Base-by-base conservation (phyloP, 2,329 filamentous ascomycete genomes). In the Cercospora sp. region DNA sequence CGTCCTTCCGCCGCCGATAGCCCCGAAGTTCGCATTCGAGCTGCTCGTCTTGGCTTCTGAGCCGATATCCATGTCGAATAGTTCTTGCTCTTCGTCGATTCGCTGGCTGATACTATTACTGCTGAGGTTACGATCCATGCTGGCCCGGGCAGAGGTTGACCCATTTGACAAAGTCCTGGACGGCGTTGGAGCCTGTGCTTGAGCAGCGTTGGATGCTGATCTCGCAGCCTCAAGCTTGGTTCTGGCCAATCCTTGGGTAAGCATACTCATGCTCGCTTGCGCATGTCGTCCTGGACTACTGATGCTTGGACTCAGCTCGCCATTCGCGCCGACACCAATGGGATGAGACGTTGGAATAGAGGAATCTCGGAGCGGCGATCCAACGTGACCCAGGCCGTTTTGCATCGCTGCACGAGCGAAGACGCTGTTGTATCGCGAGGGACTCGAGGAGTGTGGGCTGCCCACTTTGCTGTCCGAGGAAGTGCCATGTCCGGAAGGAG, bases 311-410 rank as follows among this genome's bases (percentile, higher is more conserved):
- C 55, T 83, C 36, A 75, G 63, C 20, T 76, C 74, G 57, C 75
- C 72, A 53, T 72, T 72, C 10, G 67, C 53, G 12, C 70, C 36
- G 45, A 63, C 57, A 63, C 63, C 63, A 26, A 63, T n/a, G 23
- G 71, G 66, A 59, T 68, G 68, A 67, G 70, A 70, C 28, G 70
- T 70, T n/a, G 73, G 69, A 51, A 70, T 66, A 10, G 73, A 63
- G 81, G 81, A 57, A 75, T 89, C 88, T 61, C 88, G 87, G 0
- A 90, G 83, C 9, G 89, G 89, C 3, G 89, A 90, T 42, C 89
- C 89, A 55, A 90, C 84, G 74, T 89, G 87, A 55, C 87, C 86
- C 64, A 84, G 18, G 82, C 83, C 66, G 53, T 73, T 67, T 16
- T 66, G 60, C 55, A 70, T 59, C 66, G 76, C 63, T 75, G 80